Evolutionary conservation across 2,329 filamentous ascomycete species (phyloP), one percentile per base, ranked within the genome.

Genomic region (Pseudocercospora crystallina): DNA sequence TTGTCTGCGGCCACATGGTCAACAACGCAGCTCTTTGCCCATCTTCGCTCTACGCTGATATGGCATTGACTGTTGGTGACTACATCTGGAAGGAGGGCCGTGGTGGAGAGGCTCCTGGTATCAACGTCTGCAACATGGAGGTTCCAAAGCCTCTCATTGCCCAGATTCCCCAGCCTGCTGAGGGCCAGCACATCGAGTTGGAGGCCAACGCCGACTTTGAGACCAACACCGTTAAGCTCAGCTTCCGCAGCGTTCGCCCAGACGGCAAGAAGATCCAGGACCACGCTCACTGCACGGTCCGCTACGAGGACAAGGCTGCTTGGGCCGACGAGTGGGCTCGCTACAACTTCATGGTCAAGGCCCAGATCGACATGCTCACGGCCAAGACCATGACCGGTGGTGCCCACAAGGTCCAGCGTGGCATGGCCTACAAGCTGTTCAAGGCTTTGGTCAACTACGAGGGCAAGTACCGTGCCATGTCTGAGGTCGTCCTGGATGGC

Each of bases 361-460:
- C 71, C 42, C 76, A 78, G 64, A 73, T 79, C 49, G 75, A 90
- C 65, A 76, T 90, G 32, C 82, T 92, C 65, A 81, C 83, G 61
- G 77, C 80, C 55, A 85, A 82, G 52, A 84, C 86, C 48, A 73
- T 80, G 61, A 77, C 75, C 31, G 86, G 86, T 34, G 79, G 80
- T 49, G 85, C 86, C 26, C 86, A 87, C 66, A 86, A 87, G 71
- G 80, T 90, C 55, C 81, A 86, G 43, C 83, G 86, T 20, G 86
- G 86, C 31, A 81, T 90, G 73, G 85, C 86, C 11, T 94, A 94
- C 78, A 91, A 90, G 72, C 78, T 86, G 44, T 82, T 82, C 72
- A 78, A 78, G 62, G 74, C 78, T 46, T 71, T 82, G 30, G 80
- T 82, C 33, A 77, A 76, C 43, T 83, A 83, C 59, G 75, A 77